phyloP scores from a whole-genome alignment of 192 early-diverging fungal genomes.

The Backusella sp. region DNA sequence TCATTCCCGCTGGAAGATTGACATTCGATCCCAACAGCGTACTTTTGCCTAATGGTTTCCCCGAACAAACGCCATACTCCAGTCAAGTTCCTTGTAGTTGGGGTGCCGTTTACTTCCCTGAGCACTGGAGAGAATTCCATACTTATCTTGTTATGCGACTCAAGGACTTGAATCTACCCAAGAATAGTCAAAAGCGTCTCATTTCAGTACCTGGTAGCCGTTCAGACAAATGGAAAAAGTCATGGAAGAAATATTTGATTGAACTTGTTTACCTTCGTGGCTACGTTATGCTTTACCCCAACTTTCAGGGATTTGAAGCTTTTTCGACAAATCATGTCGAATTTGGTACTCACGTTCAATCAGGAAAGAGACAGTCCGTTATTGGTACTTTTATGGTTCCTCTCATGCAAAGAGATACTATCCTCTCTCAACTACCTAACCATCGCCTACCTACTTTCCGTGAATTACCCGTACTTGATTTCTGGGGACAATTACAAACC shows the following conservation, averaged over 20 bases:
- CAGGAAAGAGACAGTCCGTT: slow-evolving; percentile 29
- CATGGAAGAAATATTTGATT: slow-evolving; percentile 63
- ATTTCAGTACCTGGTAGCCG: slow-evolving; percentile 52
- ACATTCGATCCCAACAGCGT: slow-evolving; percentile 49
- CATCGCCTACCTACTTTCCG: slow-evolving; percentile 44
- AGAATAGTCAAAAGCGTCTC: slow-evolving; percentile 27
- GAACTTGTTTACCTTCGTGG: slow-evolving; percentile 60
- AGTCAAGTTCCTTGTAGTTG: slow-evolving; percentile 63
- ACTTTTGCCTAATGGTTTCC: slow-evolving; percentile 42
- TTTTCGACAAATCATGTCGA: slow-evolving; percentile 66
- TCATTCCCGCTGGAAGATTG: slow-evolving; percentile 44
- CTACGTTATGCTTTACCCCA: slow-evolving; percentile 64
- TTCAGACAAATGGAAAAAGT: slow-evolving; percentile 59
- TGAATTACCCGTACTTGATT: slow-evolving; percentile 50
- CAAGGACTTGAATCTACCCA: slow-evolving; percentile 42
- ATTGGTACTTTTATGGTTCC: slow-evolving; percentile 54
- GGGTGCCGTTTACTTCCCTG: slow-evolving; percentile 63
- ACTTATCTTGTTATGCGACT: slow-evolving; percentile 49
- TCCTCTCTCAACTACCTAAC: slow-evolving; percentile 47
- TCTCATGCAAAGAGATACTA: slow-evolving; percentile 51
- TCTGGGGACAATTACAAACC: slow-evolving; percentile 53
- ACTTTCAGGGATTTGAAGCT: slow-evolving; percentile 54
- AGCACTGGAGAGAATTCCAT: slow-evolving; percentile 62
- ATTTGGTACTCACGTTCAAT: slow-evolving; percentile 55
- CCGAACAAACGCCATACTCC: slow-evolving; percentile 49